Percentiles rank a stretch among this genome's conserved stretches.
These are phyloP conservation scores for Alternaria tenuissima DNA, from an alignment of 2,329 filamentous ascomycete species.

Conservation along the genomic window DNA sequence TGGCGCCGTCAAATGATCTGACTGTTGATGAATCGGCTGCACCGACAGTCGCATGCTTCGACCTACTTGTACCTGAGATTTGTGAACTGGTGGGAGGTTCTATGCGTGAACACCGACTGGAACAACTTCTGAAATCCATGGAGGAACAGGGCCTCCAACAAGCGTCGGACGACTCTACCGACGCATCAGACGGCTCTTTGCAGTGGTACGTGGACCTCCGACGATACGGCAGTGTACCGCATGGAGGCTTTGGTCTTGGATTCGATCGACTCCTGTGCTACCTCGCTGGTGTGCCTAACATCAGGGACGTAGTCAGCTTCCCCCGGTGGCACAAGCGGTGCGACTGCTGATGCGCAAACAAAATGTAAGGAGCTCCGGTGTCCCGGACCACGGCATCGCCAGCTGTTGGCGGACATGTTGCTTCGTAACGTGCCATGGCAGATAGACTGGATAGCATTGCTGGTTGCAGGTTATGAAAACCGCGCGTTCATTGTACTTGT, in stretches of 20 bases:
- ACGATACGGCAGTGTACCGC: conserved; percentile 88
- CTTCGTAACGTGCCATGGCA: conserved; percentile 16
- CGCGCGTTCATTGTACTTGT: conserved; percentile 28
- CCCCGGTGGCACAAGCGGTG: conserved; percentile 72
- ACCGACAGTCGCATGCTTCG: conserved; percentile 84
- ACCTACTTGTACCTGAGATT: conserved; percentile 83
- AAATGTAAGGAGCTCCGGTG: conserved; percentile 12
- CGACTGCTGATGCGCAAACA: conserved; percentile 53
- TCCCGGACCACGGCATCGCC: conserved; percentile 14
- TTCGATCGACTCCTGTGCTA: conserved; percentile 89
- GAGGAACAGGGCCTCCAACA: conserved; percentile 68
- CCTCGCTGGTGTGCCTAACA: conserved; percentile 79
- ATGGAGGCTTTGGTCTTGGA: conserved; percentile 89
- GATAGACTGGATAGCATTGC: conserved; percentile 12
- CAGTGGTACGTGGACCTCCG: conserved; percentile 91
- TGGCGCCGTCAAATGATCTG: conserved; percentile 61
- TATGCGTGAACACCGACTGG: conserved; percentile 82
- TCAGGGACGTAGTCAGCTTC: conserved; percentile 87
- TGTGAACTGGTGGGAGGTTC: conserved; percentile 90
- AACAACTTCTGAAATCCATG: conserved; percentile 75
- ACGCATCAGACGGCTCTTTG: conserved; percentile 53
- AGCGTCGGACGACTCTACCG: conserved; percentile 24
- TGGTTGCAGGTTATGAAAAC: conserved; percentile 8
- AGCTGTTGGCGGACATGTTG: conserved; percentile 9
- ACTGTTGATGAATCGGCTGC: conserved; percentile 17